Conservation (phyloP, 371 early-diverging fungal species). For the Apophysomyces variabilis region DNA sequence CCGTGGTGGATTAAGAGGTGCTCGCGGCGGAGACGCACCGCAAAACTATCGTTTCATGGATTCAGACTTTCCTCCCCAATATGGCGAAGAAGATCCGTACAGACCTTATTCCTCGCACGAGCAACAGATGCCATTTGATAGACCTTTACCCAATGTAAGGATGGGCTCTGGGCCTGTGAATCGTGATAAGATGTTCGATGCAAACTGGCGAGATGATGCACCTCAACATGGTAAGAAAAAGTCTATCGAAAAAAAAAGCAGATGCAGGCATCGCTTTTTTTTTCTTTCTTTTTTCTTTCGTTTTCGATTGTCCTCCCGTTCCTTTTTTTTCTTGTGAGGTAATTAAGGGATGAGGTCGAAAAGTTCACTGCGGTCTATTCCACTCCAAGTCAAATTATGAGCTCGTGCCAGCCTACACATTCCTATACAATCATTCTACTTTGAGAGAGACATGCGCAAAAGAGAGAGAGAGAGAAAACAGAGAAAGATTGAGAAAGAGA, state of each 20-base stretch:
- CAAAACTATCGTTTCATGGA: slow-evolving; percentile 7
- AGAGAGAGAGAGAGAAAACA: neutral
- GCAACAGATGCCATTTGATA: slow-evolving; percentile 8
- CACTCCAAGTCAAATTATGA: neutral
- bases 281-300: neutral
- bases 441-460: neutral
- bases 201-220: neutral
- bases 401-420: neutral
- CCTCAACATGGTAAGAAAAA: slow-evolving; percentile 8
- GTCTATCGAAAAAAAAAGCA: neutral
- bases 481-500: neutral
- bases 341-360: neutral
- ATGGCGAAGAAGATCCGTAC: slow-evolving; percentile 5
- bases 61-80: slow-evolving; percentile 2
- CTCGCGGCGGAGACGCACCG: slow-evolving; percentile 1
- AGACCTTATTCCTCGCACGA: slow-evolving; percentile 4
- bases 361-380: neutral
- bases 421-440: neutral
- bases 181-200: slow-evolving; percentile 7
- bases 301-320: too few species aligned
- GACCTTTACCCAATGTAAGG: slow-evolving; percentile 1
- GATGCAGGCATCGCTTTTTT: neutral
- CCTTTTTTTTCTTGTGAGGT: neutral
- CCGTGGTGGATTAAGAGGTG: slow-evolving; percentile 5
- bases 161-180: neutral